Conservation (phyloP, 164 flowering plant species). For the Stephania yunnanensis region DNA sequence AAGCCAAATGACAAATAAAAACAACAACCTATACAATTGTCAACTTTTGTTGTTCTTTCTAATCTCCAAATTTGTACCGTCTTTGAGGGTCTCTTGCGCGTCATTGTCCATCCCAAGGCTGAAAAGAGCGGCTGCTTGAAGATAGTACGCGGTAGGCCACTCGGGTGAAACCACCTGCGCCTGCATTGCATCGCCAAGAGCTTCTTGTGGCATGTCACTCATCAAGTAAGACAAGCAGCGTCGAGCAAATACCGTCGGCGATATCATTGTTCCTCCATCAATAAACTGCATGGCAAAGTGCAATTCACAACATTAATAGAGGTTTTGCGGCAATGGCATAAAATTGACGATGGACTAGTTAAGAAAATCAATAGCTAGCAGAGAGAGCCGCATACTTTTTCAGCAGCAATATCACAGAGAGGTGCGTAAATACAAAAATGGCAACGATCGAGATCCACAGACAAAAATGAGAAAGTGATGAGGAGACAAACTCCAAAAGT, state of each 20-base stretch:
- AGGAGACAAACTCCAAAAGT: too few relatives aligned
- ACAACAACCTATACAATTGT: slow-evolving; percentile 41
- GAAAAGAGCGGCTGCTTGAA: slow-evolving; percentile 77
- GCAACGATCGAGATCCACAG: too few relatives aligned
- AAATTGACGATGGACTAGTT: neutral
- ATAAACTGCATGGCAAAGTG: slow-evolving; percentile 47
- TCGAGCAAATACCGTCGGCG: slow-evolving; percentile 78
- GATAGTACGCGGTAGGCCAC: slow-evolving; percentile 81
- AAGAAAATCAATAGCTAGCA: neutral
- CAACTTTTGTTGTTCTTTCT: slow-evolving; percentile 47
- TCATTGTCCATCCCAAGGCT: slow-evolving; percentile 84
- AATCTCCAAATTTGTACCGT: slow-evolving; percentile 65
- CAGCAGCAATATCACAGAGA: too few relatives aligned
- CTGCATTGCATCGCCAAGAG: slow-evolving; percentile 87
- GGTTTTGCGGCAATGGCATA: neutral
- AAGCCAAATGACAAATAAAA: slow-evolving; percentile 5
- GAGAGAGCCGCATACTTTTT: neutral
- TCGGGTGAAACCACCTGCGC: slow-evolving; percentile 77
- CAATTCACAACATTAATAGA: neutral
- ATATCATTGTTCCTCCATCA: slow-evolving; percentile 82
- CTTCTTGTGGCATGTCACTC: slow-evolving; percentile 74
- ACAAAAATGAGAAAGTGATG: too few relatives aligned
- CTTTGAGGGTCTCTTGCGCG: slow-evolving; percentile 70
- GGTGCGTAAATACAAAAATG: too few relatives aligned
- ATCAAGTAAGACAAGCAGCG: slow-evolving; percentile 78